Conservation (phyloP, 2,329 filamentous ascomycete species). For the Aphanoascus verrucosus region DNA sequence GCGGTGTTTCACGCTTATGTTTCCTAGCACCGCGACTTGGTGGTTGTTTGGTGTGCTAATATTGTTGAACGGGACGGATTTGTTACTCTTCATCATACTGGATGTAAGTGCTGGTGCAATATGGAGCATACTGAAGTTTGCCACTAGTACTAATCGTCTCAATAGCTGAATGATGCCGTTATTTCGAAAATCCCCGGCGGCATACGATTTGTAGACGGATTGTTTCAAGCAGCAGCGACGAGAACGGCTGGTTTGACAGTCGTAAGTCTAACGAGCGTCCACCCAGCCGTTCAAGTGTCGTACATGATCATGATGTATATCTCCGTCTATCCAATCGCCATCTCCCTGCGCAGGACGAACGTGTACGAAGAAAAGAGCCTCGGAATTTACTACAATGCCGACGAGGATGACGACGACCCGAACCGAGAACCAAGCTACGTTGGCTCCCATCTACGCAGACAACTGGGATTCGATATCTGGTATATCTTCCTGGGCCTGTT, state of each 20-base stretch:
- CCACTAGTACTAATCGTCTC: slow-evolving; percentile 18
- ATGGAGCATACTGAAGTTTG: background rate
- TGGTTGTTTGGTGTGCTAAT: slow-evolving; percentile 86
- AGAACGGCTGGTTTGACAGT: slow-evolving; percentile 83
- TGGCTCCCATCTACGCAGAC: slow-evolving; percentile 77
- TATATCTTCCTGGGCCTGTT: slow-evolving; percentile 92
- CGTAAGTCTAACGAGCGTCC: slow-evolving; percentile 64
- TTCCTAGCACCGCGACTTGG: slow-evolving; percentile 84
- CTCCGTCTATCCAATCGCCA: slow-evolving; percentile 91
- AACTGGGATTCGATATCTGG: slow-evolving; percentile 96
- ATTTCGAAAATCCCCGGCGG: slow-evolving; percentile 60
- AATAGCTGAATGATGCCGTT: slow-evolving; percentile 57
- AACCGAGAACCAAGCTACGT: slow-evolving; percentile 67
- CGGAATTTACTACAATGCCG: slow-evolving; percentile 61
- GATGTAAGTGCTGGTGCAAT: slow-evolving; percentile 53
- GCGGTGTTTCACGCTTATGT: slow-evolving; percentile 89
- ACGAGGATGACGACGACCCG: slow-evolving; percentile 49
- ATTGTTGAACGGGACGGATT: slow-evolving; percentile 68
- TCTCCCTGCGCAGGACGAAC: slow-evolving; percentile 85
- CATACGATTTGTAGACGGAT: slow-evolving; percentile 68
- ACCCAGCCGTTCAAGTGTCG: slow-evolving; percentile 84
- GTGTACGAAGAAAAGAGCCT: slow-evolving; percentile 77
- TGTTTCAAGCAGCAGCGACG: slow-evolving; percentile 84
- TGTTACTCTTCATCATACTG: slow-evolving; percentile 84
- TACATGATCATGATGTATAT: slow-evolving; percentile 99